These are phyloP conservation scores for Entomortierella parvispora DNA, from an alignment of 192 early-diverging fungal species.

Conservation along the genomic window DNA sequence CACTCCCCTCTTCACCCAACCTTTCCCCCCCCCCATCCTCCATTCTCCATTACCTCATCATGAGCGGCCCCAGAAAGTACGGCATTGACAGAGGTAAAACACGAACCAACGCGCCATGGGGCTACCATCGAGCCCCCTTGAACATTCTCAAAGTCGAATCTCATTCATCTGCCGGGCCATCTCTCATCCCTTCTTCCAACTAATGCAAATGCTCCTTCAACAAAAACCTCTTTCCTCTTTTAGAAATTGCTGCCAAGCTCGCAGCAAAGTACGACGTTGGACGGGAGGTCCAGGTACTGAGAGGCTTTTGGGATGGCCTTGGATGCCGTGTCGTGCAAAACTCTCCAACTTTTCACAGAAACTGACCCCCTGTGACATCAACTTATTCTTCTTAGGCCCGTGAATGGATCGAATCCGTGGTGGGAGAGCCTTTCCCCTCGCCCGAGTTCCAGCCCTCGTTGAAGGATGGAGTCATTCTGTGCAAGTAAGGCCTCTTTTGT, in stretches of 20 bases:
- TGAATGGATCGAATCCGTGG: constrained; percentile 73
- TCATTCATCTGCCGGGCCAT: not conserved
- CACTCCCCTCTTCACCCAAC: not conserved
- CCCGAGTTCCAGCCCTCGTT: constrained; percentile 72
- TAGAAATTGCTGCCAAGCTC: constrained; percentile 53
- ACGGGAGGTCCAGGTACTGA: constrained; percentile 40
- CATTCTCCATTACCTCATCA: not conserved
- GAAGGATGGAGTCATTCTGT: constrained; percentile 80
- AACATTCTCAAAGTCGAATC: not conserved
- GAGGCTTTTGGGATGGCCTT: no score
- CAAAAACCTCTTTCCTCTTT: not conserved
- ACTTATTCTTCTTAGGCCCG: constrained; percentile 58
- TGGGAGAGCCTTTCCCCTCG: constrained; percentile 63
- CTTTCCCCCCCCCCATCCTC: not conserved
- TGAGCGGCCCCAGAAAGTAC: constrained; percentile 43
- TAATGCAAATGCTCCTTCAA: not conserved
- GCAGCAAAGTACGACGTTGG: constrained; percentile 49
- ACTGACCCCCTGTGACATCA: no score
- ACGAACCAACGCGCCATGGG: not conserved
- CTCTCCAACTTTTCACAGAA: not conserved
- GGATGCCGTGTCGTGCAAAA: not conserved
- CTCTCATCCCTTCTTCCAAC: not conserved
- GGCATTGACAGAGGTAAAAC: constrained; percentile 51
- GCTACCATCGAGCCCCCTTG: not conserved
- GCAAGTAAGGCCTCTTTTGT: constrained; percentile 79